These are phyloP conservation scores for Calophaca sinica DNA, from an alignment of 306 rosid genomes.

Conservation along the genomic window DNA sequence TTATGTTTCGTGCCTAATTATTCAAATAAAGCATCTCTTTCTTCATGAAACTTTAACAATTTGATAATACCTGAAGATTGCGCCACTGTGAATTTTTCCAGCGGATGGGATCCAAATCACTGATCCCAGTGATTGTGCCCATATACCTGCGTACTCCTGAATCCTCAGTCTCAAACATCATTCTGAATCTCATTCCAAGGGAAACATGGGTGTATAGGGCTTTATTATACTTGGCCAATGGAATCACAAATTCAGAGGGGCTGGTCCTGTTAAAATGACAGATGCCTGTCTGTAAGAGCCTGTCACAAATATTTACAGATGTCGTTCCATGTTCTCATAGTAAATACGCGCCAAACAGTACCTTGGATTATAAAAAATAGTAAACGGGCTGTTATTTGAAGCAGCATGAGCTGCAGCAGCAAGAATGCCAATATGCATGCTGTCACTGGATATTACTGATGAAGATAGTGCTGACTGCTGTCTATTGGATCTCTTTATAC, in stretches of 20 bases:
- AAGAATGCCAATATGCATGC: slow-evolving; percentile 98
- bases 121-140: slow-evolving; percentile 93
- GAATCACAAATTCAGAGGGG: slow-evolving; percentile 94
- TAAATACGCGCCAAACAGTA: slow-evolving; percentile 40
- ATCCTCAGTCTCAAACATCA: slow-evolving; percentile 98
- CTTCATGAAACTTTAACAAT: slow-evolving; percentile 12
- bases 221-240: slow-evolving; percentile 90
- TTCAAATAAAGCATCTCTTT: slow-evolving; percentile 26
- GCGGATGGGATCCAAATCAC: slow-evolving; percentile 81
- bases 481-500: slow-evolving; percentile 85
- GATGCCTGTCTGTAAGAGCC: slow-evolving; percentile 40
- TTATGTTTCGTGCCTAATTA: slow-evolving; percentile 2
- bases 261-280: slow-evolving; percentile 75
- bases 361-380: slow-evolving; percentile 97
- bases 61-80: slow-evolving; percentile 80
- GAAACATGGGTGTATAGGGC: slow-evolving; percentile 92
- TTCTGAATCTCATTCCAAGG: slow-evolving; percentile 96
- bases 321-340: slow-evolving; percentile 21
- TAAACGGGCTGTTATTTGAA: slow-evolving; percentile 92
- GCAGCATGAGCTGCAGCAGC: slow-evolving; percentile 99
- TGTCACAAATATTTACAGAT: slow-evolving; percentile 40
- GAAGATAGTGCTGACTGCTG: slow-evolving; percentile 96
- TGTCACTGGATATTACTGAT: slow-evolving; percentile 95
- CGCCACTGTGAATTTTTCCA: slow-evolving; percentile 99
- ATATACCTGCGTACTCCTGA: slow-evolving; percentile 96